Evolutionary conservation across 768 basidiomycete species (phyloP), one percentile per base, ranked within the genome.

Genomic region (Neoboletus brunneissimus): DNA sequence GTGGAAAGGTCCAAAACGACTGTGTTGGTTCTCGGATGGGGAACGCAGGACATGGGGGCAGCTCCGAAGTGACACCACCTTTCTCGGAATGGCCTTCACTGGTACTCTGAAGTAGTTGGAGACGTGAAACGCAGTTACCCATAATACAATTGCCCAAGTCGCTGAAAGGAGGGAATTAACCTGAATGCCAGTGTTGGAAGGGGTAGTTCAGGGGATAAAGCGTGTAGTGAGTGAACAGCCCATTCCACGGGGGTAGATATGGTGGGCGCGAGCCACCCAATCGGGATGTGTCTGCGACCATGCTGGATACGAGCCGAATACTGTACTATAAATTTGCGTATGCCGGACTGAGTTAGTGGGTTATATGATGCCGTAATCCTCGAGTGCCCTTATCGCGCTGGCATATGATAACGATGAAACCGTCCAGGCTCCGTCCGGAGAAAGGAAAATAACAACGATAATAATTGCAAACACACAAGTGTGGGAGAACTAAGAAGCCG

Each of bases 1-100:
- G 72, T 2, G 87, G 86, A 10, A 76, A 64, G 9, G 78, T 79
- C 89, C 89, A 91, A 64, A 85, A 89, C 0, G 89, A 77, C 16
- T 70, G 65, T 0, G 81, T 81, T 3, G 86, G 81, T 55, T 81
- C 76, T 2, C 73, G 65, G 2, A 79, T 70, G 13, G 89, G 89
- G 11, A 89, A 65, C 0, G 81, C 82, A 1, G 38, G 73, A 18
- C 53, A 60, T 3, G 56, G 16, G 27, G 40, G 38, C 18, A 25
- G 40, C 11, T 48, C 51, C 32, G 29, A 41, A 42, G 35, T 0
- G 42, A 29, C 7, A 23, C 4, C 40, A 25, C 18, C 9, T 46
- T 59, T 58, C 44, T 66, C 52, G 35, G 50, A 20, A 25, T 42
- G 18, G 44, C 6, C 31, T 34, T 50, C 51, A 9, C 15, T n/a